Evolutionary conservation across 257 asterid species (phyloP).

Genomic region (Solanum acaule): DNA sequence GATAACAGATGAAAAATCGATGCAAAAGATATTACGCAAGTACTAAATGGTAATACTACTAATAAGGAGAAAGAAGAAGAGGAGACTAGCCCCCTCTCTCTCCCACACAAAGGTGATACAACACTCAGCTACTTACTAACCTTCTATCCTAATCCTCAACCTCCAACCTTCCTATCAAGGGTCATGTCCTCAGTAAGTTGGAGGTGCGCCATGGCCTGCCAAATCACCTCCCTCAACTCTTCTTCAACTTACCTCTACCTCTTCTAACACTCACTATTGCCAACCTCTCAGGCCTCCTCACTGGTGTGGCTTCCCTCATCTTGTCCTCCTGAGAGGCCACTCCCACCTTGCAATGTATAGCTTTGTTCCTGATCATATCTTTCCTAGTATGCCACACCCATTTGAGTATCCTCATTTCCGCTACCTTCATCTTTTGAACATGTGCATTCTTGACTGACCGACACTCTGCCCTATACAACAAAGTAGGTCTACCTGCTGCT

Average conservation of each 20-base stretch:
- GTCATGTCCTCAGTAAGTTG: not conserved
- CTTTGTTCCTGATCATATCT: not conserved
- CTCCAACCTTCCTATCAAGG: not conserved
- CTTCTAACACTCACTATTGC: not conserved
- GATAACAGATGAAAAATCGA: not conserved
- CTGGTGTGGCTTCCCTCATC: not conserved
- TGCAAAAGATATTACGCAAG: not conserved
- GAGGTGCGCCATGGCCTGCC: not conserved
- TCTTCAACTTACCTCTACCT: not conserved
- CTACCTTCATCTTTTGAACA: not conserved
- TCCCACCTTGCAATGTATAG: not conserved
- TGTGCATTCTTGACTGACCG: not conserved
- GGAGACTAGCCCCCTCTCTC: not conserved
- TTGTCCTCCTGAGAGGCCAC: not conserved
- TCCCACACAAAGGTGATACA: not conserved
- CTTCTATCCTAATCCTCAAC: not conserved
- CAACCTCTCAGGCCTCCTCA: not conserved
- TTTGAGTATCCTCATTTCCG: not conserved
- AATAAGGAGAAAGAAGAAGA: not conserved
- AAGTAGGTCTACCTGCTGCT: not conserved
- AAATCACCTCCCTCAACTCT: not conserved
- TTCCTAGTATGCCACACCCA: not conserved
- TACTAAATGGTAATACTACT: not conserved
- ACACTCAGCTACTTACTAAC: not conserved
- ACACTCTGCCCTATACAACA: not conserved